These are phyloP conservation scores for Fomes fomentarius DNA, from an alignment of 1,284 basidiomycete species.

Conservation along the genomic window DNA sequence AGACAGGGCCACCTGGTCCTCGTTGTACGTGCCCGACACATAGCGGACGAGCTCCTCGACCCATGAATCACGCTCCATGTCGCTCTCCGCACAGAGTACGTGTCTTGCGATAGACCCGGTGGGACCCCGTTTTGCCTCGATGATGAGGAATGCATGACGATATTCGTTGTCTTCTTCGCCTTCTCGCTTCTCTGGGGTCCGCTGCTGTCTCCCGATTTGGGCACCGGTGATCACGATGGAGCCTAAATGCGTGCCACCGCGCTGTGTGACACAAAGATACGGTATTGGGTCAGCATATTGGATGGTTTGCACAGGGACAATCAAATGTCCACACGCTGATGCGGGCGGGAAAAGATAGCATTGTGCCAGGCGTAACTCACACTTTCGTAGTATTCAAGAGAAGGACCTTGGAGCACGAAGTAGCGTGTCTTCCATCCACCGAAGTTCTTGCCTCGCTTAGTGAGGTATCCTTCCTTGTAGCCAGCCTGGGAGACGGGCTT, in stretches of 20 bases:
- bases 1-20: conserved; percentile 44
- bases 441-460: conserved; percentile 96
- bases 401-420: conserved; percentile 87
- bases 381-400: conserved; percentile 93
- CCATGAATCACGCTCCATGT: conserved; percentile 92
- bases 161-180: conserved; percentile 90
- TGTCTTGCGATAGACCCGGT: conserved; percentile 79
- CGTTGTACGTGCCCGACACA: conserved; percentile 72
- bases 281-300: no score
- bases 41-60: conserved; percentile 92
- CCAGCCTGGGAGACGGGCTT: conserved; percentile 77
- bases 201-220: conserved; percentile 80
- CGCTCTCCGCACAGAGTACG: conserved; percentile 95
- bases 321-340: no score
- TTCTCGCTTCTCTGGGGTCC: conserved; percentile 46
- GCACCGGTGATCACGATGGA: conserved; percentile 87
- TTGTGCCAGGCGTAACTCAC: conserved; percentile 51
- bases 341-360: neutral
- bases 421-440: conserved; percentile 96
- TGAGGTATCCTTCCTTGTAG: conserved; percentile 96
- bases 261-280: conserved; percentile 48
- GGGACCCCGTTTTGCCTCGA: conserved; percentile 79
- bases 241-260: conserved; percentile 88
- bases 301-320: no score
- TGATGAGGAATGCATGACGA: conserved; percentile 95